Base-by-base conservation (phyloP, 2,329 filamentous ascomycete genomes). In the Zelopaecilomyces penicillatus region DNA sequence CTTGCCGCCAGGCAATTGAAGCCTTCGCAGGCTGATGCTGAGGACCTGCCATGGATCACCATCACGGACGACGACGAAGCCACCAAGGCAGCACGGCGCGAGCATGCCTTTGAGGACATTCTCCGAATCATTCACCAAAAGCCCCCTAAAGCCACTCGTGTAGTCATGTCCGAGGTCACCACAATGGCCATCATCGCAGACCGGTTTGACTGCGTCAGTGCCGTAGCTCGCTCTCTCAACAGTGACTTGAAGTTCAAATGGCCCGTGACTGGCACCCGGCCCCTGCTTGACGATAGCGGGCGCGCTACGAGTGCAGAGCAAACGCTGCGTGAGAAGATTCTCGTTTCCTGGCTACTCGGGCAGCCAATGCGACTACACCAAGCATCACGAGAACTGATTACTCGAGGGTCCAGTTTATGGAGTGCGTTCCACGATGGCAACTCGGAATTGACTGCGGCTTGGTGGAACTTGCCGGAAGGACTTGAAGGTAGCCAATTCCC, bases 171-270 rank as follows among this genome's bases (percentile, higher is more conserved):
- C 5, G 83, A 83, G 51, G 68, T 85, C 8, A 76, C 80, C 10
- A 83, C 82, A 2, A 66, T 89, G 35, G 79, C 82, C 35, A 74
- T 87, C 42, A 74, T 87, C 45, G 83, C 84, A 7, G 85, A 89
- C 60, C 77, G 83, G 37, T 89, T 87, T 62, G 82, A 84, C 63
- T 83, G 82, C 48, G 64, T 79, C 2, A 60, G 68, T 3, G 59
- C 69, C 8, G 70, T 87, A 2, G 68, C 75, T 6, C 67, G 66
- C 39, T 77, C 78, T 50, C 61, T 83, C 12, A 70, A 69, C 39
- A 59, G 62, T 10, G 59, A 67, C 8, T 56, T 71, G 39, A 76
- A 70, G 54, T 73, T 76, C 57, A 77, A 73, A 55, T 81, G 76
- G 69, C 76, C 75, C 1, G 50, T 65, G 34, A 74, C 71, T 6